Evolutionary conservation across 179 eudicot genomes (phyloP).

Genomic region (Vitellaria paradoxa): DNA sequence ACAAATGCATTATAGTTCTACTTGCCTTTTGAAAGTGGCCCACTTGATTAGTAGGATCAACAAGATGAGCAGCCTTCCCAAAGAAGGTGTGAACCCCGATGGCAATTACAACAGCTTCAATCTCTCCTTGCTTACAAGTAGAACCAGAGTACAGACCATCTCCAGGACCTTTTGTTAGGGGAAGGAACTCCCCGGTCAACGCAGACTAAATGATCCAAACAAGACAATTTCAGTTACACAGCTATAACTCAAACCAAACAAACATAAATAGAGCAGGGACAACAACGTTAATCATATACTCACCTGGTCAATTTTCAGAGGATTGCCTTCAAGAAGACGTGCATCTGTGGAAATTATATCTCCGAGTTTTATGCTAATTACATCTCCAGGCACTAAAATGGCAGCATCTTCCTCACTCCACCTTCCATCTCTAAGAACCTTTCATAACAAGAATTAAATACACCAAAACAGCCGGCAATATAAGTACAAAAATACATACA

Average conservation of each 20-base stretch:
- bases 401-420: slow-evolving; percentile 92
- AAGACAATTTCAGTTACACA: not conserved
- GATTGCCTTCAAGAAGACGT: slow-evolving; percentile 91
- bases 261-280: not conserved
- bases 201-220: slow-evolving; percentile 39
- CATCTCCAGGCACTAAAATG: slow-evolving; percentile 79
- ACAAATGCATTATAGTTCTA: not conserved
- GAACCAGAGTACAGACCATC: slow-evolving; percentile 68
- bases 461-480: not conserved
- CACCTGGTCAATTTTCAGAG: slow-evolving; percentile 89
- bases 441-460: not conserved
- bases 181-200: slow-evolving; percentile 62
- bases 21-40: slow-evolving; percentile 68
- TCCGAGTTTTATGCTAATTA: slow-evolving; percentile 80
- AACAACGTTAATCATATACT: not conserved
- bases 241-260: not conserved
- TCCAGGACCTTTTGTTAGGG: slow-evolving; percentile 67
- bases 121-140: slow-evolving; percentile 72
- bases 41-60: slow-evolving; percentile 55
- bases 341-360: slow-evolving; percentile 92
- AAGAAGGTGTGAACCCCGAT: slow-evolving; percentile 71
- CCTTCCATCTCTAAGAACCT: slow-evolving; percentile 78
- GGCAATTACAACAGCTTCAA: slow-evolving; percentile 64
- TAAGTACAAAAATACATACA: not conserved
- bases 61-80: slow-evolving; percentile 74